Evolutionary conservation across 495 filamentous ascomycete genomes (phyloP), one percentile per base, ranked within the genome.

Genomic region (Hypoxylon subgilvum): DNA sequence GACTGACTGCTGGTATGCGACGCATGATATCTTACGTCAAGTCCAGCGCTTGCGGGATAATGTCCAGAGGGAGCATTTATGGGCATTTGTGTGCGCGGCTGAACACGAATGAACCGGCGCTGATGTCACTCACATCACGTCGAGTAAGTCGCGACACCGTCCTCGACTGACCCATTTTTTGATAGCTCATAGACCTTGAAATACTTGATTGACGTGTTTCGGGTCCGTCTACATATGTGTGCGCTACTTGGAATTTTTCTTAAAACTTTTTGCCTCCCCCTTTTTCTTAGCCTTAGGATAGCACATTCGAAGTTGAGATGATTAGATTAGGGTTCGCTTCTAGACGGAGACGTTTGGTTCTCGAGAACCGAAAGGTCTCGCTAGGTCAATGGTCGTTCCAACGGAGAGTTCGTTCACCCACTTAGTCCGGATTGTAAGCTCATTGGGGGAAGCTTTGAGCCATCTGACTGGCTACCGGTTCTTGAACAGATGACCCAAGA

Each of bases 91-190:
- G 46, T 47, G 34, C 47, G 52, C 43, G 45, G 50, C 58, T 52
- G 58, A 55, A 39, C 44, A 58, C 34, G 41, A 56, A 47, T 39
- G 10, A n/a, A 42, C 40, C 47, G n/a, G 18, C 23, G 39, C 47
- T 59, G 46, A 59, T 59, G 47, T 59, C 46, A 59, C 40, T 31
- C 36, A 30, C 5, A 5, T 30, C n/a, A n/a, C n/a, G 2, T 22
- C n/a, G n/a, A n/a, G n/a, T n/a, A n/a, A n/a, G n/a, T n/a, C n/a
- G n/a, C n/a, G n/a, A n/a, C n/a, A n/a, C n/a, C n/a, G n/a, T n/a
- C n/a, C n/a, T n/a, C n/a, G n/a, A n/a, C n/a, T n/a, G n/a, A n/a
- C n/a, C n/a, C n/a, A n/a, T n/a, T n/a, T n/a, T n/a, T n/a, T n/a
- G n/a, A n/a, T n/a, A n/a, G n/a, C n/a, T n/a, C n/a, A n/a, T n/a